Evolutionary conservation across 352 stramenopile genomes (phyloP).

Genomic region (Phytophthora tubulina): DNA sequence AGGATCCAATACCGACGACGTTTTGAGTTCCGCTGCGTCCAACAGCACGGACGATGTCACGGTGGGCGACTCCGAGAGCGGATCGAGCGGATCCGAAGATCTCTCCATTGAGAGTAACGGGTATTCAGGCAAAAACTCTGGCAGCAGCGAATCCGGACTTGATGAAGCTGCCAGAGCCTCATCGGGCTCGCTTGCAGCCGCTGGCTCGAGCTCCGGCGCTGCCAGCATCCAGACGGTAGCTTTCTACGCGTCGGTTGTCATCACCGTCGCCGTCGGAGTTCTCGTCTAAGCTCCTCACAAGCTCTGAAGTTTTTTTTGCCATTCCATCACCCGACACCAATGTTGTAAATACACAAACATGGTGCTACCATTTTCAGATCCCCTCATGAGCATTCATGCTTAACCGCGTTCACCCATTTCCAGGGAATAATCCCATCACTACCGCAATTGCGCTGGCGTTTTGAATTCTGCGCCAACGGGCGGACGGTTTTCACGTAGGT

Average conservation of each 20-base stretch:
- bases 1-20: not conserved
- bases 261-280: constrained; percentile 20
- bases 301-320: constrained; percentile 1
- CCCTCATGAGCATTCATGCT: not conserved
- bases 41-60: constrained; percentile 8
- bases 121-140: constrained; percentile 11
- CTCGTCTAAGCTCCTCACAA: constrained; percentile 28
- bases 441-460: no score
- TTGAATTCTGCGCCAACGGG: no score
- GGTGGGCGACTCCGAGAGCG: constrained; percentile 18
- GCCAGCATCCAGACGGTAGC: constrained; percentile 11
- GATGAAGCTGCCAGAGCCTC: constrained; percentile 12
- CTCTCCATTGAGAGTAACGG: constrained; percentile 14
- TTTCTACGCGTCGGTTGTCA: constrained; percentile 27
- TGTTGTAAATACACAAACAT: constrained; percentile 30
- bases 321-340: not conserved
- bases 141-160: constrained; percentile 6
- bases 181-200: constrained; percentile 3
- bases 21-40: not conserved
- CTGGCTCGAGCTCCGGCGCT: constrained; percentile 29
- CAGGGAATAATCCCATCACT: no score
- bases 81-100: constrained; percentile 25
- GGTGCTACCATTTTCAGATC: constrained; percentile 6
- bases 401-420: no score
- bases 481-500: no score